Base-by-base conservation (phyloP, 805 yeast genomes). In the Schwanniomyces polymorphus region DNA sequence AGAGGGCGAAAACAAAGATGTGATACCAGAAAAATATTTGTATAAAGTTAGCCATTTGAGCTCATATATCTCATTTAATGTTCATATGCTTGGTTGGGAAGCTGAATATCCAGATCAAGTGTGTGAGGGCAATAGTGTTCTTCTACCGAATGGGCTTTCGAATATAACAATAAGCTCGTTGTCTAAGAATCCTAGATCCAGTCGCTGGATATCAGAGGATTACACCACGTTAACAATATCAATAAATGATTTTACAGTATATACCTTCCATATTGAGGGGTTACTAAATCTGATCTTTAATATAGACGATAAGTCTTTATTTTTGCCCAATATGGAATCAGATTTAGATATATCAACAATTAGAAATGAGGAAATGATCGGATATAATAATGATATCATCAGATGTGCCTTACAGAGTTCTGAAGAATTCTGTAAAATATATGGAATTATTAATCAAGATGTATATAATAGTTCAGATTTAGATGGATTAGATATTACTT, bases 91-190 rank as follows among this genome's bases (percentile, higher is more conserved):
- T 37, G 63, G 64, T 1, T 64, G 68, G 71, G 55, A 61, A 23
- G 43, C 52, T 25, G 35, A 41, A 6, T 43, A 52, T 10, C 66
- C 67, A 3, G 47, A 51, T 9, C 52, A 59, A 4, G 46, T 64
- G 5, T 72, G 74, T 52, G 53, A 50, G 3, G 51, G 59, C 7
- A 57, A 67, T 7, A 67, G 63, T 44, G 68, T 61, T 2, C 50
- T 69, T 14, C 62, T 68, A n/a, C 69, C 74, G 0, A 69, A 68
- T 52, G 72, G 72, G 4, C 61, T 69, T 28, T 58, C 66, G 1
- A 54, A 48, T 12, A 68, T 72, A 71, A 29, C 26, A 5, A 34
- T 48, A 6, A 35, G 38, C 25, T 44, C 28, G 3, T 43, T 59
- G 7, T 27, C 45, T 11, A 37, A 46, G 21, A 47, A 53, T 21